phyloP scores from a whole-genome alignment of 148 eudicot species.

The Camellia lanceoleosa region DNA sequence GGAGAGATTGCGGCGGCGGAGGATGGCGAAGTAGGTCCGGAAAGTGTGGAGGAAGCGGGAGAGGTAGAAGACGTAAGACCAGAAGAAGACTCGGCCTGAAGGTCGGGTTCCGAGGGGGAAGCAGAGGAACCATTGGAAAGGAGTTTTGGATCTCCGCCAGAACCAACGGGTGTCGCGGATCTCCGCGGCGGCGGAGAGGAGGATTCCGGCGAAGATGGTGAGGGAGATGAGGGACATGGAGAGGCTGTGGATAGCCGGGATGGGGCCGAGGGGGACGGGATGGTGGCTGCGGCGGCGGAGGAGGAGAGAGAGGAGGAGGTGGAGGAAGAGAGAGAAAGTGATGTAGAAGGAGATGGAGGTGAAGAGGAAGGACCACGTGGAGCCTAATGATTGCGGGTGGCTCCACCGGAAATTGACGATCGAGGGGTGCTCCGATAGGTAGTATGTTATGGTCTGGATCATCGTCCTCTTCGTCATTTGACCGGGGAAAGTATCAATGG shows the following conservation, averaged over 20 bases:
- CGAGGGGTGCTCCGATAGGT: conserved; percentile 8
- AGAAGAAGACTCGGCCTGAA: conserved; percentile 88
- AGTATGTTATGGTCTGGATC: conserved; percentile 2
- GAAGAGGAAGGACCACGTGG: conserved; percentile 12
- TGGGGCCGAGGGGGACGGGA: conserved; percentile 13
- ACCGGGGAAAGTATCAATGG: too few relatives aligned
- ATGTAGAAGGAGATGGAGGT: not conserved
- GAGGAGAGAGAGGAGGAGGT: not conserved
- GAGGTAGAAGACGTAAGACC: conserved; percentile 83
- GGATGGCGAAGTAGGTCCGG: conserved; percentile 45
- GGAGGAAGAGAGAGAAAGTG: not conserved
- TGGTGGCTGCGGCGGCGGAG: not conserved
- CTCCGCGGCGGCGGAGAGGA: conserved; percentile 65
- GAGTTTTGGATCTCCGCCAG: conserved; percentile 68
- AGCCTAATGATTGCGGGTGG: conserved; percentile 5
- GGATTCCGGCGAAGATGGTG: conserved; percentile 6
- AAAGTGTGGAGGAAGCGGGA: conserved; percentile 65
- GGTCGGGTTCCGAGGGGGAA: conserved; percentile 92
- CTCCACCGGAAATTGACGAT: conserved; percentile 10
- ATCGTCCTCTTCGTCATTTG: not conserved
- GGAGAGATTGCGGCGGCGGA: conserved; percentile 37
- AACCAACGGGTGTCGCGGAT: conserved; percentile 88
- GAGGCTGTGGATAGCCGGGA: conserved; percentile 11
- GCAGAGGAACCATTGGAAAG: conserved; percentile 87
- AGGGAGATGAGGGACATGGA: conserved; percentile 3